These are phyloP conservation scores for Paraglomus occultum DNA, from an alignment of 192 early-diverging fungal genomes.

Conservation along the genomic window DNA sequence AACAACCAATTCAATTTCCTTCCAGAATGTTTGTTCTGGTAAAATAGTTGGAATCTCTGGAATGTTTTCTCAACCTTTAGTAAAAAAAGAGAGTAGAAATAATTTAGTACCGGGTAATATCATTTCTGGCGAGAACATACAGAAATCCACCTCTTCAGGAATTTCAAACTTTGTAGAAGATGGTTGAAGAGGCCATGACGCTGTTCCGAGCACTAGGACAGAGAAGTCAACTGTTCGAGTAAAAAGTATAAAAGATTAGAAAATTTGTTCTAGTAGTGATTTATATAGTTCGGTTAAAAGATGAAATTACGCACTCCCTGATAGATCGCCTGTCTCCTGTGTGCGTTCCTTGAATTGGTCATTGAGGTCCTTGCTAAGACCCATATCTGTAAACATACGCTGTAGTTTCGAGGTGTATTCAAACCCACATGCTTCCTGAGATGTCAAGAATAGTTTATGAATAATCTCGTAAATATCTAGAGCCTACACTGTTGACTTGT, in stretches of 20 bases:
- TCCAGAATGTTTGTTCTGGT: slow-evolving; percentile 83
- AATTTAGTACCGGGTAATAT: neutral
- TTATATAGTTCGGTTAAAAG: no score
- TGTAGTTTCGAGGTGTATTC: slow-evolving; percentile 95
- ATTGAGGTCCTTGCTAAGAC: slow-evolving; percentile 86
- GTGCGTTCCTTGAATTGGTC: slow-evolving; percentile 72
- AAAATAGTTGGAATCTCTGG: slow-evolving; percentile 83
- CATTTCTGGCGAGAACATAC: neutral
- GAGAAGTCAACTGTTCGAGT: slow-evolving; percentile 65
- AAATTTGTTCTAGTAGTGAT: no score
- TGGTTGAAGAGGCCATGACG: slow-evolving; percentile 85
- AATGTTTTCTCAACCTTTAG: slow-evolving; percentile 74
- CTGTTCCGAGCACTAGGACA: slow-evolving; percentile 84
- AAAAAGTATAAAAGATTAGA: neutral
- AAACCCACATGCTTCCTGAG: slow-evolving; percentile 79
- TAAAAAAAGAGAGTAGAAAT: neutral
- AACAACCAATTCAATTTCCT: slow-evolving; percentile 95
- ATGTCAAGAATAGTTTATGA: neutral
- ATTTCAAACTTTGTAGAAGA: slow-evolving; percentile 80
- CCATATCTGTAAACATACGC: slow-evolving; percentile 96
- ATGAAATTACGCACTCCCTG: neutral
- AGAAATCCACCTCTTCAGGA: slow-evolving; percentile 69
- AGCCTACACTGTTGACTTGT: slow-evolving; percentile 11
- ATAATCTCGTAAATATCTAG: neutral
- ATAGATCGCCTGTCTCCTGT: neutral